Evolutionary conservation across 2,329 filamentous ascomycete genomes (phyloP).

Genomic region (Neoscytalidium dimidiatum): DNA sequence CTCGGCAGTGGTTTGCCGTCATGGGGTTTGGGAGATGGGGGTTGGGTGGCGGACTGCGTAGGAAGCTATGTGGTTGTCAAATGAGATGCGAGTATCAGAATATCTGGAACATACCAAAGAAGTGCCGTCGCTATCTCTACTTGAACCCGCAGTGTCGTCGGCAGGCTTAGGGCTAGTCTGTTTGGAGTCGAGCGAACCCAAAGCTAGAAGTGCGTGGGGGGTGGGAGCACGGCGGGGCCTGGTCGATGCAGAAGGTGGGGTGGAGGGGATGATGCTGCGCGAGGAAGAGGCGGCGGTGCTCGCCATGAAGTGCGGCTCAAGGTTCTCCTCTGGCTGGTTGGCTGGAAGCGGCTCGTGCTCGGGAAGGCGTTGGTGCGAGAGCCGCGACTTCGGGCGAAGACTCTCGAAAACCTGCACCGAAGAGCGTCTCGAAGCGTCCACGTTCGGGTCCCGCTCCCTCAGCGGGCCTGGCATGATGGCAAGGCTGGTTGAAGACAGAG

Average conservation of each 20-base stretch:
- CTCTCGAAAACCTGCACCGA: neutral
- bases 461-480: constrained; percentile 23
- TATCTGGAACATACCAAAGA: neutral
- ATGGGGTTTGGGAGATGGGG: neutral
- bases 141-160: neutral
- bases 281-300: constrained; percentile 30
- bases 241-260: neutral
- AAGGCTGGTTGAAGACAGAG: neutral
- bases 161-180: constrained; percentile 18
- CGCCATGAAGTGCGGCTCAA: constrained; percentile 25
- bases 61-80: constrained; percentile 6
- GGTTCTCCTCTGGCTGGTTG: constrained; percentile 10
- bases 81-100: neutral
- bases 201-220: constrained; percentile 10
- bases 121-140: neutral
- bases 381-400: constrained; percentile 1
- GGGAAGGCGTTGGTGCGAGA: constrained; percentile 11
- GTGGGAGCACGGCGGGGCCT: constrained; percentile 16
- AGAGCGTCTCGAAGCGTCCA: constrained; percentile 20
- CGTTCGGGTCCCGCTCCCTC: constrained; percentile 26
- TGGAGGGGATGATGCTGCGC: constrained; percentile 21
- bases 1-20: constrained; percentile 43
- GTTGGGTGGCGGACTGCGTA: neutral
- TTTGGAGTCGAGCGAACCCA: constrained; percentile 1
- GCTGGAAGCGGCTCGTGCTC: constrained; percentile 23